These are phyloP conservation scores for Kregervanrija fluxuum DNA, from an alignment of 805 yeast genomes.

Conservation along the genomic window DNA sequence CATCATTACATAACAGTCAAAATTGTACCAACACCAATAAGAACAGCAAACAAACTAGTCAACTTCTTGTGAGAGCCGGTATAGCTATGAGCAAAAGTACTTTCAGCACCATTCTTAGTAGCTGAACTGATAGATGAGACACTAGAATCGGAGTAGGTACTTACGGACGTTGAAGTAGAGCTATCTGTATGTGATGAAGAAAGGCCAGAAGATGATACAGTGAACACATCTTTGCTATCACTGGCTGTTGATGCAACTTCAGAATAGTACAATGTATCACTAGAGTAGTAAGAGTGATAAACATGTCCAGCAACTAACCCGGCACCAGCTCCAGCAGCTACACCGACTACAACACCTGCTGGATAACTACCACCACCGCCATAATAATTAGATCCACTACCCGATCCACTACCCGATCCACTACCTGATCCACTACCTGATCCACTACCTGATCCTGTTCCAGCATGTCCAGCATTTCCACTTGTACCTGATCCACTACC, in stretches of 20 bases:
- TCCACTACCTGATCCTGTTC: not conserved
- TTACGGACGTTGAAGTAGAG: conserved; percentile 5
- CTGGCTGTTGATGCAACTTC: not conserved
- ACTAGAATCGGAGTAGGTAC: conserved; percentile 10
- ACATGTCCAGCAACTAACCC: too few species aligned
- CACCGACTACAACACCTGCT: too few species aligned
- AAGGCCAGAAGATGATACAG: conserved; percentile 10
- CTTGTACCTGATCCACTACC: not conserved
- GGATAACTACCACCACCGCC: too few species aligned
- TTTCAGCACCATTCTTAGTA: conserved; percentile 20
- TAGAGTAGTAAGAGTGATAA: too few species aligned
- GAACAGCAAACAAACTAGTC: conserved; percentile 22
- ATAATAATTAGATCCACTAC: too few species aligned
- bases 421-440: too few species aligned
- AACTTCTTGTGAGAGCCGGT: conserved; percentile 25
- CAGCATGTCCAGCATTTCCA: not conserved
- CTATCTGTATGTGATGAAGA: conserved; percentile 12
- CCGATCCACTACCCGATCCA: too few species aligned
- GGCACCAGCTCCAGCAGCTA: too few species aligned
- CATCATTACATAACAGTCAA: conserved; percentile 20
- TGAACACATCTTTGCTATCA: conserved; percentile 1
- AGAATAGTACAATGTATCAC: too few species aligned
- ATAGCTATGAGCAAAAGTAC: conserved; percentile 18
- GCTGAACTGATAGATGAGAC: conserved; percentile 15
- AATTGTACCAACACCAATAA: conserved; percentile 23